Evolutionary conservation across 495 filamentous ascomycete genomes (phyloP), one percentile per base, ranked within the genome.

Genomic region (Neurospora cerealis): DNA sequence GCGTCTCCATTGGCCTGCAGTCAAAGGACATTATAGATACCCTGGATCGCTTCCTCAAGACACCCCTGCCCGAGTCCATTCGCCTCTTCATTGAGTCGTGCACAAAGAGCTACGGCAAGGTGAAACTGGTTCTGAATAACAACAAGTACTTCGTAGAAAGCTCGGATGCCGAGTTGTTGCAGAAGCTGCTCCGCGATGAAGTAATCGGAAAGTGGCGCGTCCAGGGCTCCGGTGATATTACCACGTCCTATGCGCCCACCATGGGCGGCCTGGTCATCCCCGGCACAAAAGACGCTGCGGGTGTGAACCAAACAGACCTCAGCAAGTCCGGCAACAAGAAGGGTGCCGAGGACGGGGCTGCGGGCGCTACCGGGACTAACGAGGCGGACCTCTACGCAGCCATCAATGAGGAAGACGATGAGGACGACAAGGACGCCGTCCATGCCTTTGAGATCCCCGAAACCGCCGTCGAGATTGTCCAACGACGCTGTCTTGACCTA

Each of bases 131-230:
- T 32, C 83, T 98, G 73, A 97, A 97, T 80, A 90, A 97, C 78
- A 98, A 95, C 75, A 91, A 91, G 73, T 97, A 96, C 81, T 98
- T 92, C 79, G 89, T 98, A 74, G 96, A 99, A 83, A 97, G 93
- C 75, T 88, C 91, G 6, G 95, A 98, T 79, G 90, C 93, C 24
- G 84, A 89, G 19, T 91, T 97, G 83, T 83, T 99, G 66, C 94
- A 97, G 82, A 90, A 85, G 77, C 87, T 98, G 17, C 85, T 98
- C 15, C 89, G 92, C 71, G 88, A 88, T 54, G 74, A 77, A 17
- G 75, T 81, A n/a, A 85, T 86, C 46, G 84, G 84, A 2, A 78
- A 78, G 54, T 81, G 83, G 15, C 84, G 85, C 24, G 81, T 86
- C n/a, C 82, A 85, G 37, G 83, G 83, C 8, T 85, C 87, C 2